Conservation (phyloP, 495 filamentous ascomycete genomes). For the Xylaria acuta region DNA sequence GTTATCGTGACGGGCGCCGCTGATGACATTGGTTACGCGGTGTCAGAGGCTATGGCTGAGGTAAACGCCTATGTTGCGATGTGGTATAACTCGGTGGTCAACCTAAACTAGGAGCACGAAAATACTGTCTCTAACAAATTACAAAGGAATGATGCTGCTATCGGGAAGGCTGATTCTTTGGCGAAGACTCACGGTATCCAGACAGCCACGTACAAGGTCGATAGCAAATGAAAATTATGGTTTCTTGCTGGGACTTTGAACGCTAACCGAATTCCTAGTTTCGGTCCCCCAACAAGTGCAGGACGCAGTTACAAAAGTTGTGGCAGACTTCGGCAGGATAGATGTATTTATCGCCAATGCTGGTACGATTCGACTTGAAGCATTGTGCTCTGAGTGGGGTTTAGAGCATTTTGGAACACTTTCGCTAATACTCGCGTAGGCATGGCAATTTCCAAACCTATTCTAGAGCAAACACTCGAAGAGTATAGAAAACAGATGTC, state of each 20-base stretch:
- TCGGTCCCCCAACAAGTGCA: not conserved
- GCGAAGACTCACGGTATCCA: not conserved
- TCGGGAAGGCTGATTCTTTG: not conserved
- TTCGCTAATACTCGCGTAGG: conserved; percentile 32
- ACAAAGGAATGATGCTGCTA: not conserved
- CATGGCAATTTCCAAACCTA: conserved; percentile 58
- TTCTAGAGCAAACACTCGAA: conserved; percentile 52
- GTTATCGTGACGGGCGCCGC: not conserved
- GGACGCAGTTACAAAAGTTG: not conserved
- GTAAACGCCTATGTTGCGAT: not conserved
- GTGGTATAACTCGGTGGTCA: not conserved
- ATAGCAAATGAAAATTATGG: not conserved
- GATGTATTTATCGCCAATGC: not conserved
- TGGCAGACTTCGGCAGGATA: not conserved
- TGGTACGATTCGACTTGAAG: not conserved
- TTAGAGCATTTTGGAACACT: not conserved
- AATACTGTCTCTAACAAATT: not conserved
- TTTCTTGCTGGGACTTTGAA: not conserved
- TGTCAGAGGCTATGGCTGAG: not conserved
- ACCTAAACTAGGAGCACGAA: not conserved
- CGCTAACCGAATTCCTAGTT: not conserved
- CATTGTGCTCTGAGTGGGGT: not conserved
- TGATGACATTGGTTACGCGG: not conserved
- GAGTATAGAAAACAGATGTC: conserved; percentile 55
- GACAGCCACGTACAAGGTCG: not conserved